Conservation (phyloP, 2,329 filamentous ascomycete genomes). For the Talaromyces verruculosus region DNA sequence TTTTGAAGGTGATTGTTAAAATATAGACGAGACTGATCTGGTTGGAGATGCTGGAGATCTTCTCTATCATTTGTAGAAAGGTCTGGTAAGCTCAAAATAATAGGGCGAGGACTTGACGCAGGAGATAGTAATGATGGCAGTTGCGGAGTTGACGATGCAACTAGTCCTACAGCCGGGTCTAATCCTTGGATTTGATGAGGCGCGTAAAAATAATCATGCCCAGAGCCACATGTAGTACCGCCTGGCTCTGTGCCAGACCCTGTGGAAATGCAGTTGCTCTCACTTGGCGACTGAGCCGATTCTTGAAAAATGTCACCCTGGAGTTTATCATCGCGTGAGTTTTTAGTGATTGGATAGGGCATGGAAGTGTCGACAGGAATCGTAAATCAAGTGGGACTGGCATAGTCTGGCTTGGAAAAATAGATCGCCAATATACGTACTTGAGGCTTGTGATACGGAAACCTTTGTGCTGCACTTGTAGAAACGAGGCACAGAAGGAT, state of each 20-base stretch:
- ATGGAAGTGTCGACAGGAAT: constrained; percentile 10
- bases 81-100: background rate
- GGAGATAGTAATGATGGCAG: background rate
- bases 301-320: background rate
- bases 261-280: constrained; percentile 8
- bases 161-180: background rate
- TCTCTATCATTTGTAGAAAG: background rate
- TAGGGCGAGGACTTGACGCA: too few species aligned
- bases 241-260: background rate
- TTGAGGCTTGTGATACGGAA: background rate
- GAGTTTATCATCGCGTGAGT: constrained; percentile 19
- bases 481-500: background rate
- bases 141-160: background rate
- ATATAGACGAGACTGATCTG: background rate
- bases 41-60: background rate
- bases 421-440: constrained; percentile 18
- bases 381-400: constrained; percentile 7
- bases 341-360: constrained; percentile 12
- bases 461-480: background rate
- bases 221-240: constrained; percentile 1
- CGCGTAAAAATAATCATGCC: background rate
- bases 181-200: background rate
- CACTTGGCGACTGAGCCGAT: background rate
- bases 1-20: background rate
- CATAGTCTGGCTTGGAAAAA: constrained; percentile 13